phyloP scores from a whole-genome alignment of 495 filamentous ascomycete genomes.

The Penicillium mononematosum region DNA sequence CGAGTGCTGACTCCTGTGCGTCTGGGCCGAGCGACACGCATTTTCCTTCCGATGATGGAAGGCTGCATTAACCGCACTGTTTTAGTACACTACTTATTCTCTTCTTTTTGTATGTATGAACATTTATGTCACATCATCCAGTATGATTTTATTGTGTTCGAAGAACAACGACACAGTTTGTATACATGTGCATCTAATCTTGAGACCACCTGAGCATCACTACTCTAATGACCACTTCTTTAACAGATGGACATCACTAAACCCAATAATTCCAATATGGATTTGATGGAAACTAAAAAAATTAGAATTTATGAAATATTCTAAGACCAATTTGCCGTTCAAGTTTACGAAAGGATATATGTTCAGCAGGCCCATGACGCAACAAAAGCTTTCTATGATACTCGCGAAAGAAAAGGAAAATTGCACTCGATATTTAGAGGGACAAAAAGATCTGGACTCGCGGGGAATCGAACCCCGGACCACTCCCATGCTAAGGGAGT shows the following conservation, averaged over 20 bases:
- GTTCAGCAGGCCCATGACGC: no score
- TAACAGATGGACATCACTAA: not conserved
- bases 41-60: not conserved
- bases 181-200: not conserved
- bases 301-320: no score
- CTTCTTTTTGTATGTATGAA: not conserved
- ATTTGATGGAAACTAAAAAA: no score
- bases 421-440: not conserved
- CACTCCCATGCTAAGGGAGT: conserved; percentile 51
- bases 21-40: conserved; percentile 7
- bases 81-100: not conserved
- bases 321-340: no score
- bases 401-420: not conserved
- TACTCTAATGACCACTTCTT: not conserved
- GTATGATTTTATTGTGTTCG: not conserved
- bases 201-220: not conserved
- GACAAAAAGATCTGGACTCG: conserved; percentile 38
- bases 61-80: not conserved
- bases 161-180: not conserved
- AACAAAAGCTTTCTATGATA: no score
- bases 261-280: not conserved
- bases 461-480: conserved; percentile 60
- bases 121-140: not conserved
- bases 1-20: conserved; percentile 22
- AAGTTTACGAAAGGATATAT: no score